Percentiles rank a stretch among this genome's conserved stretches.
Conservation (phyloP, 1,284 basidiomycete genomes). For the Ustilago trichophora region DNA sequence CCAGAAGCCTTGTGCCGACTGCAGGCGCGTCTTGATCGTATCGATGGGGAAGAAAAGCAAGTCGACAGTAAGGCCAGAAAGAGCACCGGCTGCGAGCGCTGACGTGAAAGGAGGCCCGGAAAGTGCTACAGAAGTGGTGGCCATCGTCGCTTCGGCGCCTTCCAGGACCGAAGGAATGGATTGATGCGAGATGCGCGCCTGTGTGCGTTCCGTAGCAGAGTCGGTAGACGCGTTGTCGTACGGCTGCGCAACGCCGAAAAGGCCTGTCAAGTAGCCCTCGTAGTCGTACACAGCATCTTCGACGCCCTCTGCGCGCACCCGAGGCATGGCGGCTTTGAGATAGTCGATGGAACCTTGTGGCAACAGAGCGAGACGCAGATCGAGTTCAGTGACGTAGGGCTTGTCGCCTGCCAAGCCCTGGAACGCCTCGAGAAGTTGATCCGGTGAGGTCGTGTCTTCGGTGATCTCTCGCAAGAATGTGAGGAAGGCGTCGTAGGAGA, state of each 20-base stretch:
- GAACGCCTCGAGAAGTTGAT: constrained; percentile 93
- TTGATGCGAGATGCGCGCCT: constrained; percentile 18
- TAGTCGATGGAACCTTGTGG: constrained; percentile 83
- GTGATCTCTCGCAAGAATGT: constrained; percentile 87
- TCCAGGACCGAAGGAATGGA: constrained; percentile 37
- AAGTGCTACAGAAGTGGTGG: neutral
- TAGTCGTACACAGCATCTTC: constrained; percentile 59
- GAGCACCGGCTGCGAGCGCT: constrained; percentile 53
- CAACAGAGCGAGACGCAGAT: constrained; percentile 85
- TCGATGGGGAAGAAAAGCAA: constrained; percentile 96
- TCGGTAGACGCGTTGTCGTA: neutral
- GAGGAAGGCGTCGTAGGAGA: constrained; percentile 93
- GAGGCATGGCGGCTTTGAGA: constrained; percentile 69
- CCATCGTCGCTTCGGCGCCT: neutral
- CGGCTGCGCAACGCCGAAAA: constrained; percentile 42
- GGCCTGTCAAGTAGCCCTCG: constrained; percentile 49
- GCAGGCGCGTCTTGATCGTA: constrained; percentile 93
- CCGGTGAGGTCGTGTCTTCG: constrained; percentile 91
- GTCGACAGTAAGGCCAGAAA: constrained; percentile 71
- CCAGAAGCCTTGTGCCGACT: constrained; percentile 86
- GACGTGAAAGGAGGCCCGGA: constrained; percentile 30
- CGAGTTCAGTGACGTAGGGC: constrained; percentile 92
- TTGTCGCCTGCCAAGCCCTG: constrained; percentile 89
- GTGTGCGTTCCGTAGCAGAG: constrained; percentile 10
- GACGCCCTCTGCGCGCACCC: constrained; percentile 48